These are phyloP conservation scores for Claviceps purpurea DNA, from an alignment of 2,329 filamentous ascomycete species.

Conservation along the genomic window DNA sequence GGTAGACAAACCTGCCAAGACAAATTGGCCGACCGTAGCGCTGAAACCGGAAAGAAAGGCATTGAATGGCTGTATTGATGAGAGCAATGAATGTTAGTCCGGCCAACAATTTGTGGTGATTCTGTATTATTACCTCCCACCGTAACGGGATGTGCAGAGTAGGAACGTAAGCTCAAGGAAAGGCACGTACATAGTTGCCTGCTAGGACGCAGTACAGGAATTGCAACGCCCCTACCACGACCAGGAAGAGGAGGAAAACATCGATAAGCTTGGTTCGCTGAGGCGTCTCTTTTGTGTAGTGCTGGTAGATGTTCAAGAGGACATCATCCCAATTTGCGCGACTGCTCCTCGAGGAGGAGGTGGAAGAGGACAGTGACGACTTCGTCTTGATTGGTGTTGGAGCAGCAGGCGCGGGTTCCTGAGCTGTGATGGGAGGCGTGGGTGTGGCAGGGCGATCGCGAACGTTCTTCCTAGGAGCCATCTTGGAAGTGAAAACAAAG, in stretches of 20 bases:
- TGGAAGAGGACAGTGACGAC: neutral
- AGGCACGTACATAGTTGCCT: conserved; percentile 75
- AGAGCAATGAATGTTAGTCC: conserved; percentile 8
- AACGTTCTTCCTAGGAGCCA: conserved; percentile 39
- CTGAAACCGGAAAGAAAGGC: conserved; percentile 93
- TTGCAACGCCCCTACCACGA: conserved; percentile 76
- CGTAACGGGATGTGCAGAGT: too few relatives aligned
- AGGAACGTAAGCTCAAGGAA: neutral
- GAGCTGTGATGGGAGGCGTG: conserved; percentile 1
- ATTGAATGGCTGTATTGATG: conserved; percentile 68
- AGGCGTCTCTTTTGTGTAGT: conserved; percentile 70
- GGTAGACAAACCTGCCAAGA: conserved; percentile 63
- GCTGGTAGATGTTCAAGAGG: conserved; percentile 54
- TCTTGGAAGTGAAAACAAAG: conserved; percentile 11
- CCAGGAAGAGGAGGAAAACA: conserved; percentile 76
- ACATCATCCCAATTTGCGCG: conserved; percentile 42
- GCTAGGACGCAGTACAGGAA: conserved; percentile 85
- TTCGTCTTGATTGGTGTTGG: neutral
- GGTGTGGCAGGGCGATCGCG: conserved; percentile 15
- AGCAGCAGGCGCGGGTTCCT: neutral
- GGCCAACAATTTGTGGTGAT: neutral
- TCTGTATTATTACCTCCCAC: too few relatives aligned
- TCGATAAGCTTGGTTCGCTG: conserved; percentile 90
- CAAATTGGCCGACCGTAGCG: conserved; percentile 92
- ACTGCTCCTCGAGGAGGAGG: conserved; percentile 11